Evolutionary conservation across 495 filamentous ascomycete species (phyloP), one percentile per base, ranked within the genome.

Genomic region (Aspergillus steynii): DNA sequence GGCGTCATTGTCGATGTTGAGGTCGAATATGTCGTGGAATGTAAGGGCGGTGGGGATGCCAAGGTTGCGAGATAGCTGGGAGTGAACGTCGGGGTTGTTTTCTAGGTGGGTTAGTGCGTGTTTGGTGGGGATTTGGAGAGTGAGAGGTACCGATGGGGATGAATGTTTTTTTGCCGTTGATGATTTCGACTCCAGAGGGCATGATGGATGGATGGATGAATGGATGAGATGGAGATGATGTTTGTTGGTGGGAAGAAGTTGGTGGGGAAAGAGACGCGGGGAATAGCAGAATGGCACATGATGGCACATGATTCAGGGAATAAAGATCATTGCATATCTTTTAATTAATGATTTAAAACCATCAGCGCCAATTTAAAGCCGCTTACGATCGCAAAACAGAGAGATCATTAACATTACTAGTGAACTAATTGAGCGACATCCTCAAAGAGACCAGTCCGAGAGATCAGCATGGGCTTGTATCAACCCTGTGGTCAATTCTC

Each of bases 51-150:
- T 64, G 26, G 81, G 81, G 12, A 88, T 69, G 28, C 81, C 81
- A 10, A 88, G 77, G 25, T 82, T 84, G 58, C 79, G 74, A 28
- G 83, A 72, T 46, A 88, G 80, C 29, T 66, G 70, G 14, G 74
- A 69, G 70, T 87, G 80, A 12, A 87, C 81, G 51, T 85, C 82
- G 14, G 86, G 86, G 61, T 88, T 88, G 73, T 87, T 88, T 63
- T 88, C 85, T 87, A 66, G 29, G 14, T 37, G 15, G 29, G 25
- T 54, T 47, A 31, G 60, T 4, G 34, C 14, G n/a, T 53, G 26
- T 15, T 27, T 34, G 45, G 15, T 20, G 58, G 50, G 6, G 20
- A 10, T 53, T 48, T 27, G 27, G 27, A 53, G 32, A 26, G 20
- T 37, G 37, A 45, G 53, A 46, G 9, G n/a, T 64, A 79, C 76